A percentile compares a stretch with the other conserved stretches of the same genome.
These are phyloP conservation scores for Glarea lozoyensis DNA, from an alignment of 495 filamentous ascomycete species.

Conservation along the genomic window DNA sequence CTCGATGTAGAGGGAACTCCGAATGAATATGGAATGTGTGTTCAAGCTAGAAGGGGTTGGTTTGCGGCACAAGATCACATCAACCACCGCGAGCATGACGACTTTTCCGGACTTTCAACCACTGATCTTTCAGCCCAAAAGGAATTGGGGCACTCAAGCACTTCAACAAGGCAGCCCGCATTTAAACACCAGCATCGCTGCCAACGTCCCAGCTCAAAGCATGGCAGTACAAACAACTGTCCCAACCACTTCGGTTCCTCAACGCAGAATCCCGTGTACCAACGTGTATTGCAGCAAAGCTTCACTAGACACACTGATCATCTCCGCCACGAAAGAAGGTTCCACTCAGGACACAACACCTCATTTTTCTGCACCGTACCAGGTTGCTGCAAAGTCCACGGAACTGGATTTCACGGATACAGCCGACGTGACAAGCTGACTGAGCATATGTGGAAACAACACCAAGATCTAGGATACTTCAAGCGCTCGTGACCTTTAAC, in stretches of 20 bases:
- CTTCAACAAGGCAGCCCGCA: too few relatives aligned
- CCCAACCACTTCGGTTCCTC: background rate
- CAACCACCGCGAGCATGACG: too few relatives aligned
- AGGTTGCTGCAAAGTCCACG: background rate
- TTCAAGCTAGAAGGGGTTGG: too few relatives aligned
- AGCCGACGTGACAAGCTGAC: slow-evolving; percentile 1
- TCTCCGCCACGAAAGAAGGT: slow-evolving; percentile 2
- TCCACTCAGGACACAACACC: background rate
- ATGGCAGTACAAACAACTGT: background rate
- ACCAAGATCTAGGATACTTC: background rate
- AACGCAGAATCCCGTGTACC: background rate
- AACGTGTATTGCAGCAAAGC: background rate
- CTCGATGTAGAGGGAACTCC: too few relatives aligned
- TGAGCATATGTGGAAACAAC: slow-evolving; percentile 1
- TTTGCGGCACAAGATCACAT: too few relatives aligned
- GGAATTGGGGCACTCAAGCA: too few relatives aligned
- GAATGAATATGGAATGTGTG: too few relatives aligned
- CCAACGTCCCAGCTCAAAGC: too few relatives aligned
- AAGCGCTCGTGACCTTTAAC: background rate
- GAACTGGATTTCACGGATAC: slow-evolving; percentile 5
- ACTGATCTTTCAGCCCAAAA: too few relatives aligned
- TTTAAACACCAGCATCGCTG: too few relatives aligned
- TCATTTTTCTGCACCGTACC: background rate
- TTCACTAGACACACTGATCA: slow-evolving; percentile 1
- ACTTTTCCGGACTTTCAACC: too few relatives aligned